phyloP scores from a whole-genome alignment of 768 basidiomycete species.

The Russula compacta region DNA sequence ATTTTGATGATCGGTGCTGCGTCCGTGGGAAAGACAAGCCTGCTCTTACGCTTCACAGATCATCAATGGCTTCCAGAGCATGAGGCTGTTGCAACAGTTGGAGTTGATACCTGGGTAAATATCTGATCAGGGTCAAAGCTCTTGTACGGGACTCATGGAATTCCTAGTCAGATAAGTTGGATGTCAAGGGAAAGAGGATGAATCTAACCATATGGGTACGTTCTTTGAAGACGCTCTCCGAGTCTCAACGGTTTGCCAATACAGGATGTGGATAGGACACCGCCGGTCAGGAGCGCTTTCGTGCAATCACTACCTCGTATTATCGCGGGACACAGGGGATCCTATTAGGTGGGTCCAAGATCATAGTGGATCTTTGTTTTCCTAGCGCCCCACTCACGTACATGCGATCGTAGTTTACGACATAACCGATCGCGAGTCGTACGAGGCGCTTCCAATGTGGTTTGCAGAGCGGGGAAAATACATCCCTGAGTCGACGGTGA shows the following conservation, averaged over 20 bases:
- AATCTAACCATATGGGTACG: conserved; percentile 96
- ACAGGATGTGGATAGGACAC: conserved; percentile 52
- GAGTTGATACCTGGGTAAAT: conserved; percentile 69
- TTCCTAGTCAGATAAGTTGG: conserved; percentile 83
- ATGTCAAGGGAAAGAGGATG: conserved; percentile 69
- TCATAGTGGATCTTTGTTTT: conserved; percentile 51
- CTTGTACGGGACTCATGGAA: conserved; percentile 33
- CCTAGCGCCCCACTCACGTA: not conserved
- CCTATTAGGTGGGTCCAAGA: conserved; percentile 46
- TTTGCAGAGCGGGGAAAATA: conserved; percentile 89
- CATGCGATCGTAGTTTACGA: conserved; percentile 65
- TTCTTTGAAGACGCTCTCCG: not conserved
- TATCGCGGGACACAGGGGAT: conserved; percentile 85
- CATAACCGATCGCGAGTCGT: conserved; percentile 84
- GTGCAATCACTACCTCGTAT: conserved; percentile 91
- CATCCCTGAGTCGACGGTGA: conserved; percentile 79
- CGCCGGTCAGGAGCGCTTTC: conserved; percentile 93
- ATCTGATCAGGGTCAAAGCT: conserved; percentile 54
- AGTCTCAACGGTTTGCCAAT: not conserved
- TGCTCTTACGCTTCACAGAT: conserved; percentile 88
- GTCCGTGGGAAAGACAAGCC: conserved; percentile 87
- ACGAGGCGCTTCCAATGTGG: conserved; percentile 91
- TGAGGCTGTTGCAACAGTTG: conserved; percentile 79
- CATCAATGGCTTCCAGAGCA: conserved; percentile 94
- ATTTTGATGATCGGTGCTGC: conserved; percentile 78